Conservation (phyloP, 2,329 filamentous ascomycete species). For the Chaetomium strumarium region DNA sequence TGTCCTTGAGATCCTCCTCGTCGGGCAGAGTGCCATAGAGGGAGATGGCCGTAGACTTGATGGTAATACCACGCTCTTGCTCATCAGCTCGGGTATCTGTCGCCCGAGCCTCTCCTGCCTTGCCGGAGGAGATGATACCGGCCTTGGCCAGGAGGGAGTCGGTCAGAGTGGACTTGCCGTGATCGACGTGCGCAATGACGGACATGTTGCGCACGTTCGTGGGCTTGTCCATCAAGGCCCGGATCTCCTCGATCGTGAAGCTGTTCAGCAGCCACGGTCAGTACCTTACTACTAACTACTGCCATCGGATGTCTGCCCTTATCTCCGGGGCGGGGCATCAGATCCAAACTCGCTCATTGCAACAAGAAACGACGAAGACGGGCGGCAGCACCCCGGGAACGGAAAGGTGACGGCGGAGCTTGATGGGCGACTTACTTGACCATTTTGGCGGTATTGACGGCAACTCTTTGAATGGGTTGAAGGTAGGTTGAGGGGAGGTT, state of each 20-base stretch:
- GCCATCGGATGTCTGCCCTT: conserved; percentile 25
- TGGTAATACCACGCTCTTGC: conserved; percentile 99
- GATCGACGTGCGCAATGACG: conserved; percentile 99
- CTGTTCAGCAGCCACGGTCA: conserved; percentile 54
- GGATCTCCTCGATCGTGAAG: conserved; percentile 97
- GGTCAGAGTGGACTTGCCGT: conserved; percentile 99
- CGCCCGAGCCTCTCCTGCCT: conserved; percentile 92
- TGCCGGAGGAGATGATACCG: conserved; percentile 97
- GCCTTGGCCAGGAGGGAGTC: conserved; percentile 98
- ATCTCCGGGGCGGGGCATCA: conserved; percentile 37
- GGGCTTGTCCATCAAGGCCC: conserved; percentile 70
- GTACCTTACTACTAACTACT: conserved; percentile 29
- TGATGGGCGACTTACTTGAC: conserved; percentile 76
- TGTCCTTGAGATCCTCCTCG: conserved; percentile 88
- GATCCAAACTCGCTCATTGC: conserved; percentile 4
- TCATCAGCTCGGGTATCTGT: conserved; percentile 97
- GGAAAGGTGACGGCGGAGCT: conserved; percentile 3
- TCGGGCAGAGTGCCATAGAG: conserved; percentile 81
- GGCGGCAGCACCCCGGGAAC: background rate
- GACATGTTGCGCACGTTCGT: conserved; percentile 87
- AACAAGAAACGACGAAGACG: conserved; percentile 10
- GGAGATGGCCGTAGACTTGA: conserved; percentile 99
- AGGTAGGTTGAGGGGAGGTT: conserved; percentile 16
- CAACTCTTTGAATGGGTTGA: conserved; percentile 28
- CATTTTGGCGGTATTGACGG: conserved; percentile 84